These are phyloP conservation scores for Lepraria neglecta DNA, from an alignment of 495 filamentous ascomycete genomes.

Conservation along the genomic window DNA sequence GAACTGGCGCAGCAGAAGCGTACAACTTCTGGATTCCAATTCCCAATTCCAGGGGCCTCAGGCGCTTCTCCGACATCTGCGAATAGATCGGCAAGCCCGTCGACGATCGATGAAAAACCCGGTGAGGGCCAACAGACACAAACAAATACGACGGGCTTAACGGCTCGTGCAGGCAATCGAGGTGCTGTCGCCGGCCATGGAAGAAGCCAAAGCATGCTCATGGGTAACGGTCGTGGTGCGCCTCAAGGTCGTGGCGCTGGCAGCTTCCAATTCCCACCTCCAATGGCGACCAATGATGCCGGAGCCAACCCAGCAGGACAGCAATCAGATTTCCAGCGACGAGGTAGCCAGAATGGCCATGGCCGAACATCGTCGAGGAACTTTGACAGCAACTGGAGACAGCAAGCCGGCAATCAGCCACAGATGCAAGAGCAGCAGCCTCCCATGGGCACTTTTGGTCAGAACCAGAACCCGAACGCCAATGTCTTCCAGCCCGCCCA, in stretches of 20 bases:
- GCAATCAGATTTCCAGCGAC: slow-evolving; percentile 62
- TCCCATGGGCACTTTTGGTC: slow-evolving; percentile 60
- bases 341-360: slow-evolving; percentile 63
- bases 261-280: slow-evolving; percentile 63
- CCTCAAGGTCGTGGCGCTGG: slow-evolving; percentile 53
- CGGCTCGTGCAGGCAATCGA: slow-evolving; percentile 44
- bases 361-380: slow-evolving; percentile 78
- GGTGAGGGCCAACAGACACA: slow-evolving; percentile 23
- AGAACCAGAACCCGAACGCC: slow-evolving; percentile 49
- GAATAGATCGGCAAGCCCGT: slow-evolving; percentile 43
- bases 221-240: slow-evolving; percentile 51
- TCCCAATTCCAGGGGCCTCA: slow-evolving; percentile 69
- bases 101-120: slow-evolving; percentile 39
- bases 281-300: slow-evolving; percentile 47
- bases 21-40: slow-evolving; percentile 89
- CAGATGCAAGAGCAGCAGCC: slow-evolving; percentile 49
- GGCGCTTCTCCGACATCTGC: slow-evolving; percentile 40
- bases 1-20: slow-evolving; percentile 95
- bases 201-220: slow-evolving; percentile 64
- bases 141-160: slow-evolving; percentile 18
- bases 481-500: slow-evolving; percentile 84
- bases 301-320: slow-evolving; percentile 44
- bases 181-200: slow-evolving; percentile 47
- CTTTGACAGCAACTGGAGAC: slow-evolving; percentile 97
- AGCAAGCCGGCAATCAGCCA: slow-evolving; percentile 62